Percentiles rank a stretch among this genome's conserved stretches.
Conservation (phyloP, 129 eudicot species). For the Flaveria trinervia region DNA sequence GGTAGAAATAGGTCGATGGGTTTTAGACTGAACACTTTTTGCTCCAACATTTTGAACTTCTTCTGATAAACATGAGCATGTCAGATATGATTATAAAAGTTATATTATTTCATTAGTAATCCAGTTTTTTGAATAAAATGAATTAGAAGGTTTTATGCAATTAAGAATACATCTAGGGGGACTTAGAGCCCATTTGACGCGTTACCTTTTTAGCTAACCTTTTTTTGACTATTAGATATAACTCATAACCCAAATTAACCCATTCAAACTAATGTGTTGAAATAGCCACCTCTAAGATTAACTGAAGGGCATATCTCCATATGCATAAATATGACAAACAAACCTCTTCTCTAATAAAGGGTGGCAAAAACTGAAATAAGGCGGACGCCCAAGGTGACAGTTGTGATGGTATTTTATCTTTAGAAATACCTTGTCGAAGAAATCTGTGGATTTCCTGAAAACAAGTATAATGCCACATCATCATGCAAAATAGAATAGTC, state of each 20-base stretch:
- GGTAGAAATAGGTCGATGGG: not conserved
- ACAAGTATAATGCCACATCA: conserved; percentile 13
- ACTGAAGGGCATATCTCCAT: not conserved
- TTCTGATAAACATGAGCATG: not conserved
- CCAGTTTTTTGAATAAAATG: not conserved
- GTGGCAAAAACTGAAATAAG: conserved; percentile 83
- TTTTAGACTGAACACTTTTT: not conserved
- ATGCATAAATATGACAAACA: not conserved
- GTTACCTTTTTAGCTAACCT: not conserved
- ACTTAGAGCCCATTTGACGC: not conserved
- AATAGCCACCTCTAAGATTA: not conserved
- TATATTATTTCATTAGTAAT: not conserved
- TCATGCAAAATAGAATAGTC: conserved; percentile 1
- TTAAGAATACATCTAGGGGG: not conserved
- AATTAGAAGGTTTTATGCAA: not conserved
- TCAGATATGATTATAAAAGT: not conserved
- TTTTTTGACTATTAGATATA: not conserved
- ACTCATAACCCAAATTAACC: not conserved
- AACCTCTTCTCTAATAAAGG: conserved; percentile 86
- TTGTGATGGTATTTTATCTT: conserved; percentile 77
- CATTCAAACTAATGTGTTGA: not conserved
- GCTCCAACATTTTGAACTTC: too few relatives aligned
- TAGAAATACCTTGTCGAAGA: conserved; percentile 68
- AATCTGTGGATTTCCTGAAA: conserved; percentile 84
- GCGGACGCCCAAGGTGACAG: conserved; percentile 99